A percentile compares a stretch with the other conserved stretches of the same genome.
Evolutionary conservation across 176 grass and related monocot genomes (phyloP).

Genomic region (Avena atlantica): DNA sequence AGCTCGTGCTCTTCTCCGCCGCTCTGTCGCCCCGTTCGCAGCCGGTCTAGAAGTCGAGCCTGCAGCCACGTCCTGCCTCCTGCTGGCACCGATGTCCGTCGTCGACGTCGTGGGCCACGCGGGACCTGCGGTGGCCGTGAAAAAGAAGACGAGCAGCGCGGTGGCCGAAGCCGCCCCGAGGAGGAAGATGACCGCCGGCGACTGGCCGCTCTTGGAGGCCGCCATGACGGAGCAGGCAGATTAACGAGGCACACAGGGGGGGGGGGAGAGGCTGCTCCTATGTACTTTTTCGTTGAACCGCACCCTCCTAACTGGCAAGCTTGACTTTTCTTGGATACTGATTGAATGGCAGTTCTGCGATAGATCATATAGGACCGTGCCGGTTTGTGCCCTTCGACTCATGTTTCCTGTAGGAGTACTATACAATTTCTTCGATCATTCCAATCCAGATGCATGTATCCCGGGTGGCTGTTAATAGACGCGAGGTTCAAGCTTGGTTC

Average conservation of each 20-base stretch:
- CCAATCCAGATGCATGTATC: not conserved
- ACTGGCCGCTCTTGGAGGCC: conserved; percentile 33
- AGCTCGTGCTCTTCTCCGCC: not conserved
- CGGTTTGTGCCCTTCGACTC: conserved; percentile 16
- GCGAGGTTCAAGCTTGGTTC: not conserved
- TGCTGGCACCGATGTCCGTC: not conserved
- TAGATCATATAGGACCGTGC: not conserved
- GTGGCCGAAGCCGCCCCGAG: conserved; percentile 46
- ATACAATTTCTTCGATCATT: not conserved
- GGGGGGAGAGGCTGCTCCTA: not conserved
- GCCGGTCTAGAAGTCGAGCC: not conserved
- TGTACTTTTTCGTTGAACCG: not conserved
- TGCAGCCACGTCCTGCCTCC: not conserved
- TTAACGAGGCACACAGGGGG: not conserved
- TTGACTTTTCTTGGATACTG: not conserved
- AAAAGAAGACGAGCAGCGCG: conserved; percentile 46
- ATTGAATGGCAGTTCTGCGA: too few relatives aligned
- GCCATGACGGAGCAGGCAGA: conserved; percentile 26
- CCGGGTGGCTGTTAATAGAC: not conserved
- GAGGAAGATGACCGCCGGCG: conserved; percentile 45
- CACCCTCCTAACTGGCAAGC: not conserved
- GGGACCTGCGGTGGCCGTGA: conserved; percentile 35
- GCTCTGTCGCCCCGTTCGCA: conserved; percentile 22
- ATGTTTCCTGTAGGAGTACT: not conserved
- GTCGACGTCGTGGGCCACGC: not conserved